Base-by-base conservation (phyloP, 2,329 filamentous ascomycete species). In the Pezicula carpinea region DNA sequence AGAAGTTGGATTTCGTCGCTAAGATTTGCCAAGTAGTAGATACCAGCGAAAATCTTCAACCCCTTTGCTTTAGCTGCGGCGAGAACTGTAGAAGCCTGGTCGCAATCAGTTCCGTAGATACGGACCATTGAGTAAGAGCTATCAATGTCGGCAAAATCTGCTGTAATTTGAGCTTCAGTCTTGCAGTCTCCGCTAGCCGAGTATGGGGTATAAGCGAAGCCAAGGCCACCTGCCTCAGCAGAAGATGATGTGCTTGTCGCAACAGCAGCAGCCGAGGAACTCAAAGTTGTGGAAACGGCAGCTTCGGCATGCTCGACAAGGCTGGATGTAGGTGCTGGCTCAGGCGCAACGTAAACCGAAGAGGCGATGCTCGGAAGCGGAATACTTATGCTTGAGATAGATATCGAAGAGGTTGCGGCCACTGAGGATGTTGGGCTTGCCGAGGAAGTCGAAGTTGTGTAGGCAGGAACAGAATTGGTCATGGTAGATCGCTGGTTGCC, bases 41-140 rank as follows among this genome's bases (percentile, higher is more conserved):
- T 74, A 45, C 89, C 90, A 11, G 85, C 75, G 66, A 95, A 87
- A 26, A 95, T 69, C 64, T 83, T 83, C 63, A 88, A 76, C 40
- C 75, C 76, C 57, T 80, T 75, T n/a, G 73, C 66, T 57, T 79
- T 79, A 32, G 83, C 85, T 7, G 83, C 83, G 10, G 73, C 66
- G 26, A 85, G 69, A 15, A 86, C 78, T 13, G 74, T 79, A 2
- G 73, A 64, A 33, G 89, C 76, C 64, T 91, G 85, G 59, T 88
- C 71, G 65, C 89, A 95, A 65, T 90, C 87, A 48, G 82, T 80
- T 44, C 89, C 89, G 62, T 95, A 95, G 60, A 87, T 77, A 43
- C 90, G 86, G 46, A 95, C 70, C 31, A 82, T 66, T 15, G 73
- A 72, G 66, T 85, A 90, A 13, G 67, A 64, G 18, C 66, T 63